phyloP scores from a whole-genome alignment of 495 filamentous ascomycete species.

The Xylaria longipes region DNA sequence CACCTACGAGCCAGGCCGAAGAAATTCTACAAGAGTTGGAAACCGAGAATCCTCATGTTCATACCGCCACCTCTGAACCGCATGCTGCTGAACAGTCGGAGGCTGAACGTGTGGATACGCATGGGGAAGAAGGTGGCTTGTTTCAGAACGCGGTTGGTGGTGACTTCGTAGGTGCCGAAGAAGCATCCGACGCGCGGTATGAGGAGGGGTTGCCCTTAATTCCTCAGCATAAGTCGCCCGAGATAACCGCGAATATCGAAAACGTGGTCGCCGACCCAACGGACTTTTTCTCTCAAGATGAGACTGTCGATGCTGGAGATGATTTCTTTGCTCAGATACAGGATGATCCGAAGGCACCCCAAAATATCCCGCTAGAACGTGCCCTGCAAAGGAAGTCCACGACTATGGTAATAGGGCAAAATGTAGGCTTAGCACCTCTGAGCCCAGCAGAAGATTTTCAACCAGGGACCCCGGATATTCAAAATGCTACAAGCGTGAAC shows the following conservation, averaged over 20 bases:
- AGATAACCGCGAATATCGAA: conserved; percentile 17
- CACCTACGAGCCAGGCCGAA: conserved; percentile 51
- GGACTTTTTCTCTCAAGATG: conserved; percentile 49
- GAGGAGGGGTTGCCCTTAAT: conserved; percentile 68
- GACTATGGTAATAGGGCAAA: conserved; percentile 57
- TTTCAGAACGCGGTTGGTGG: conserved; percentile 44
- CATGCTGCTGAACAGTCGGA: neutral
- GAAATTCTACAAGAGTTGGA: conserved; percentile 50
- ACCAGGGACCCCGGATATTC: conserved; percentile 26
- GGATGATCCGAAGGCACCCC: conserved; percentile 23
- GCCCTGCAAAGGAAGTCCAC: conserved; percentile 65
- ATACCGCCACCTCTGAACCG: conserved; percentile 17
- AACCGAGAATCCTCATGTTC: conserved; percentile 38
- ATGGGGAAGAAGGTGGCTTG: conserved; percentile 10
- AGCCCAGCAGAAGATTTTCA: conserved; percentile 37
- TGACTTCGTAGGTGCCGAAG: conserved; percentile 44
- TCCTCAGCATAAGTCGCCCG: conserved; percentile 36
- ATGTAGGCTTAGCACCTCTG: conserved; percentile 37
- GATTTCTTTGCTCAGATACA: conserved; percentile 59
- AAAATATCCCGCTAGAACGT: conserved; percentile 32
- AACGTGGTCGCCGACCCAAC: conserved; percentile 26
- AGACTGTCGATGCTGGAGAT: conserved; percentile 48
- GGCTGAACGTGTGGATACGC: too few species aligned
- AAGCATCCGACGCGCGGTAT: conserved; percentile 56
- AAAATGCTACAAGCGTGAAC: conserved; percentile 30